A percentile compares a stretch with the other conserved stretches of the same genome.
Evolutionary conservation across 1,139 yeast genomes (phyloP).

Genomic region (Torulaspora globosa): DNA sequence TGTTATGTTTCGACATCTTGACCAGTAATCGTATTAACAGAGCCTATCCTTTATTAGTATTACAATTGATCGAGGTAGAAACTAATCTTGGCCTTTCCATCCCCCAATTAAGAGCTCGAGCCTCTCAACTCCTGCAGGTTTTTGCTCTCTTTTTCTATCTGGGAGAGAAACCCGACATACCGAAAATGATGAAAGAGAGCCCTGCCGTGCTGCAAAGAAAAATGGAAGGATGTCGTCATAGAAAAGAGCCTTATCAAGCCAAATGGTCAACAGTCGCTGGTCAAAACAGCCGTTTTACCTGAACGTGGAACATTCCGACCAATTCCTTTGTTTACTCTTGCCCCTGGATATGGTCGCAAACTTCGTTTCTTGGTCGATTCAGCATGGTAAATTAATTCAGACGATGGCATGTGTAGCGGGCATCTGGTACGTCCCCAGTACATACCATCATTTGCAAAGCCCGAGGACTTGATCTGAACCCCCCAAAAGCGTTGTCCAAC

Average conservation of each 20-base stretch:
- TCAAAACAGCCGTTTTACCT: too few relatives aligned
- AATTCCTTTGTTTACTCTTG: too few relatives aligned
- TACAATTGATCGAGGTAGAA: background rate
- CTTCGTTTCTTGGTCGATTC: too few relatives aligned
- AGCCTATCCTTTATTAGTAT: background rate
- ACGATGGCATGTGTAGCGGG: too few relatives aligned
- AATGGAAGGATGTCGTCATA: background rate
- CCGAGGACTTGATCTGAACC: too few relatives aligned
- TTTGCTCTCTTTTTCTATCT: slow-evolving; percentile 3
- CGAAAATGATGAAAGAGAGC: slow-evolving; percentile 3
- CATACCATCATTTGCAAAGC: too few relatives aligned
- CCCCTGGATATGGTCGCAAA: too few relatives aligned
- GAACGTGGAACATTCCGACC: too few relatives aligned
- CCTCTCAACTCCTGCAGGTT: slow-evolving; percentile 3
- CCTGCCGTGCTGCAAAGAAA: slow-evolving; percentile 1
- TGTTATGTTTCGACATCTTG: slow-evolving; percentile 38
- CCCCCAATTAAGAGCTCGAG: background rate
- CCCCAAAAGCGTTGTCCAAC: too few relatives aligned
- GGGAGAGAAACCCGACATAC: slow-evolving; percentile 4
- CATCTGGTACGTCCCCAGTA: too few relatives aligned
- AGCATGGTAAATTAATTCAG: too few relatives aligned
- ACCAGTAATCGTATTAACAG: background rate
- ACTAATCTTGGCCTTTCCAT: background rate
- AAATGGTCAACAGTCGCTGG: background rate
- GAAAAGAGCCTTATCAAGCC: background rate